Percentiles rank a stretch among this genome's conserved stretches.
phyloP scores from a whole-genome alignment of 1,139 yeast genomes.

The Petasospora rhodanensis region DNA sequence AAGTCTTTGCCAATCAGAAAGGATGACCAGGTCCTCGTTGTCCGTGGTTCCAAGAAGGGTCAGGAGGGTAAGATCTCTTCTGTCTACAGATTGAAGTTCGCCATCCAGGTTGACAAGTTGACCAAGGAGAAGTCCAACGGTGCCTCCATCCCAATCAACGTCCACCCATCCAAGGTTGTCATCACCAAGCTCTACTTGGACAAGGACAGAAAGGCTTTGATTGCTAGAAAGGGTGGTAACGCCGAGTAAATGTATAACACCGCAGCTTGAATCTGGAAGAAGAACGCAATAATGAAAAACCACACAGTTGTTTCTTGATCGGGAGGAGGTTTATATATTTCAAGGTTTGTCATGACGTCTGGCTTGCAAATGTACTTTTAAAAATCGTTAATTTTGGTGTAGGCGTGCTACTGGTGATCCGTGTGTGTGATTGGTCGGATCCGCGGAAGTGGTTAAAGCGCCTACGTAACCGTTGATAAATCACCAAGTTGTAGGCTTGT shows the following conservation, averaged over 20 bases:
- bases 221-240: slow-evolving; percentile 89
- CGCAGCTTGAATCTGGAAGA: slow-evolving; percentile 4
- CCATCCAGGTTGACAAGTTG: slow-evolving; percentile 96
- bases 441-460: too few relatives aligned
- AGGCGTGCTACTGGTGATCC: not conserved
- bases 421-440: too few relatives aligned
- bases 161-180: slow-evolving; percentile 99
- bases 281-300: slow-evolving; percentile 7
- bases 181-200: slow-evolving; percentile 97
- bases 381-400: slow-evolving; percentile 1
- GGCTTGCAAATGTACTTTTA: slow-evolving; percentile 12
- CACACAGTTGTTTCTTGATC: slow-evolving; percentile 4
- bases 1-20: slow-evolving; percentile 97
- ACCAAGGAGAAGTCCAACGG: slow-evolving; percentile 98
- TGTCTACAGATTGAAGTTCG: slow-evolving; percentile 98
- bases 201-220: slow-evolving; percentile 98
- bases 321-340: slow-evolving; percentile 6
- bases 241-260: slow-evolving; percentile 44
- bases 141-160: slow-evolving; percentile 95
- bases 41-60: slow-evolving; percentile 99
- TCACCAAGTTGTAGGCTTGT: too few relatives aligned
- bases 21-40: slow-evolving; percentile 93
- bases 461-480: too few relatives aligned
- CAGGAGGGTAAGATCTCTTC: slow-evolving; percentile 98
- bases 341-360: slow-evolving; percentile 10